Percentiles rank a stretch among this genome's conserved stretches.
Evolutionary conservation across 768 basidiomycete genomes (phyloP).

Genomic region (Amanita pseudoporphyria): DNA sequence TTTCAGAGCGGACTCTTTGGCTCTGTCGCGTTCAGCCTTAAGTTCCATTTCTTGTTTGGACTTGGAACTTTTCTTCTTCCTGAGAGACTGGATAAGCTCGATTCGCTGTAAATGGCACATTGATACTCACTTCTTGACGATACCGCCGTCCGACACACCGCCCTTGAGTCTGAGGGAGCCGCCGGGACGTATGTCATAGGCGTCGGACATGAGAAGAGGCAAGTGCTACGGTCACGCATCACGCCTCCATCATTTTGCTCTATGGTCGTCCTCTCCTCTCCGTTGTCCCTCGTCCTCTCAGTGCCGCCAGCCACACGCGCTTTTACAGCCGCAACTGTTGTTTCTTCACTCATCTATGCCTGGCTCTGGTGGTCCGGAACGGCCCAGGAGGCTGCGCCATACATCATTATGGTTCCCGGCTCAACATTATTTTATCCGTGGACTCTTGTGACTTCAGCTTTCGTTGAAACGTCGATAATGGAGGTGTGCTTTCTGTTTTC

Average conservation of each 20-base stretch:
- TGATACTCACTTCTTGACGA: constrained; percentile 66
- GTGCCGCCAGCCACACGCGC: constrained; percentile 73
- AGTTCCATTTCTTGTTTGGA: constrained; percentile 37
- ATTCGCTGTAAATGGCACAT: constrained; percentile 7
- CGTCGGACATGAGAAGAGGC: constrained; percentile 49
- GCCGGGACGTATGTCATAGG: constrained; percentile 74
- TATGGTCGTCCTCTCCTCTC: constrained; percentile 75
- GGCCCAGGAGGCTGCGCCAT: constrained; percentile 36
- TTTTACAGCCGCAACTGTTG: constrained; percentile 54
- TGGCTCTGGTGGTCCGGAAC: constrained; percentile 51
- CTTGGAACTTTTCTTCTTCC: constrained; percentile 85
- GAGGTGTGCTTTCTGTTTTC: constrained; percentile 50
- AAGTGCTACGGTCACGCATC: constrained; percentile 8
- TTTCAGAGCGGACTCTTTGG: constrained; percentile 40
- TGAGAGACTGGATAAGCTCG: constrained; percentile 19
- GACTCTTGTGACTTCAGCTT: constrained; percentile 84
- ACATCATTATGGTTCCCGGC: constrained; percentile 76
- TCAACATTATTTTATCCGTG: constrained; percentile 80
- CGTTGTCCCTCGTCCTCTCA: constrained; percentile 56
- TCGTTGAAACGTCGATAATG: constrained; percentile 75
- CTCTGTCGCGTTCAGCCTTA: constrained; percentile 36
- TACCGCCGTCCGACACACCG: constrained; percentile 67
- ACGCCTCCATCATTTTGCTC: constrained; percentile 1
- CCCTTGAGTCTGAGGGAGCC: constrained; percentile 89
- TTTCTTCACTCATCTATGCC: constrained; percentile 48